Conservation (phyloP, 2,329 filamentous ascomycete species). For the Aspergillus brunneoviolaceus region DNA sequence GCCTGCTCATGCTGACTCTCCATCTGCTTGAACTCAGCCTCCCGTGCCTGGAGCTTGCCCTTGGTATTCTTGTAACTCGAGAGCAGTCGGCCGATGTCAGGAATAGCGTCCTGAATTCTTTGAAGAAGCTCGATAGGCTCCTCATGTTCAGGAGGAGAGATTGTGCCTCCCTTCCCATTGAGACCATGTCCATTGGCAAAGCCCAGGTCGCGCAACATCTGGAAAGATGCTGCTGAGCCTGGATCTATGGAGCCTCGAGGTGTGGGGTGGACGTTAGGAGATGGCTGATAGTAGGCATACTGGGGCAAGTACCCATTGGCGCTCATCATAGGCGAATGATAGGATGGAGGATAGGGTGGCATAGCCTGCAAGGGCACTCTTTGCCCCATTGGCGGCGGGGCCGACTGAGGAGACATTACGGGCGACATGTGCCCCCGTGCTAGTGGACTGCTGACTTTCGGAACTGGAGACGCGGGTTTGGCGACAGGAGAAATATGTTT, state of each 20-base stretch:
- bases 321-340: constrained; percentile 39
- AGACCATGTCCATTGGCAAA: constrained; percentile 25
- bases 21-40: constrained; percentile 51
- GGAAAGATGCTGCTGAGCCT: constrained; percentile 32
- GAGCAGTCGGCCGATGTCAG: constrained; percentile 46
- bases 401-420: constrained; percentile 33
- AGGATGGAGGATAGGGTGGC: constrained; percentile 28
- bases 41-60: constrained; percentile 49
- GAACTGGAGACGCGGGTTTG: constrained; percentile 29
- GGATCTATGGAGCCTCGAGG: constrained; percentile 32
- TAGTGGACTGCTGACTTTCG: constrained; percentile 38
- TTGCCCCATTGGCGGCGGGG: constrained; percentile 21
- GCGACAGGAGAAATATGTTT: constrained; percentile 22
- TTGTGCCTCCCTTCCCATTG: constrained; percentile 26
- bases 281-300: constrained; percentile 32
- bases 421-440: constrained; percentile 39
- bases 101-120: constrained; percentile 48
- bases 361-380: constrained; percentile 26
- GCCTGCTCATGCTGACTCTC: constrained; percentile 52
- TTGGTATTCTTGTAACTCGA: constrained; percentile 53
- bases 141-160: constrained; percentile 32
- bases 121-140: constrained; percentile 43
- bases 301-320: constrained; percentile 33
- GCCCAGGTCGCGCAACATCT: constrained; percentile 30
- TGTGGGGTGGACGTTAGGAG: constrained; percentile 29